These are phyloP conservation scores for Dendrobium catenatum DNA, from an alignment of 106 monocot genomes.

Conservation along the genomic window DNA sequence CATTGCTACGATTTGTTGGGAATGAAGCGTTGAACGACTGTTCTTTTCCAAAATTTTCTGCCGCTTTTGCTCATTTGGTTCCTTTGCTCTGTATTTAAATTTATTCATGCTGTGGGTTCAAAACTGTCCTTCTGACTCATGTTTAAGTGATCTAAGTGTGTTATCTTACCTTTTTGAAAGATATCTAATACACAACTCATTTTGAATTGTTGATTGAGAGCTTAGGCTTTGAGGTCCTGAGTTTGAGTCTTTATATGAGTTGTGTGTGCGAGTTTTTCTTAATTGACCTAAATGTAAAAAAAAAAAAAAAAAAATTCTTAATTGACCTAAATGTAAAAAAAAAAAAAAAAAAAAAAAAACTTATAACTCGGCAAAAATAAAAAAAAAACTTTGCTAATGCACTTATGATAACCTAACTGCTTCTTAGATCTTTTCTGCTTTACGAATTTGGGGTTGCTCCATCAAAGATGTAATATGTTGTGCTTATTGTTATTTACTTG, in stretches of 20 bases:
- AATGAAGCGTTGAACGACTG: background rate
- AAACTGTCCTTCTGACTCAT: background rate
- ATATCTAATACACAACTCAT: too few relatives aligned
- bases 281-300: too few relatives aligned
- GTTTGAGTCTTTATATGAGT: too few relatives aligned
- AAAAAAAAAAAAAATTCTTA: too few relatives aligned
- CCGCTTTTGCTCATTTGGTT: background rate
- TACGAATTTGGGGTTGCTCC: background rate
- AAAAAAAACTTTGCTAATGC: too few relatives aligned
- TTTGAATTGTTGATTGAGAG: too few relatives aligned
- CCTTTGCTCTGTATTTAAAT: background rate
- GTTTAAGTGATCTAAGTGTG: background rate
- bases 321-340: too few relatives aligned
- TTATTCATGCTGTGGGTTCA: background rate
- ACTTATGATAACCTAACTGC: background rate
- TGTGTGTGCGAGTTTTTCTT: too few relatives aligned
- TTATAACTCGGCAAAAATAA: background rate
- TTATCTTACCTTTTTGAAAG: background rate
- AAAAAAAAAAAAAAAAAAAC: too few relatives aligned
- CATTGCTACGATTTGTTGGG: background rate
- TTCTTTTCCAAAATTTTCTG: background rate
- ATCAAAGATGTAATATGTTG: background rate
- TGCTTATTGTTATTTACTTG: too few relatives aligned
- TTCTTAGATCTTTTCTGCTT: background rate
- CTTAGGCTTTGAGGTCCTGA: too few relatives aligned